These are phyloP conservation scores for Alloteropsis semialata DNA, from an alignment of 176 grass and related monocot genomes.

Conservation along the genomic window DNA sequence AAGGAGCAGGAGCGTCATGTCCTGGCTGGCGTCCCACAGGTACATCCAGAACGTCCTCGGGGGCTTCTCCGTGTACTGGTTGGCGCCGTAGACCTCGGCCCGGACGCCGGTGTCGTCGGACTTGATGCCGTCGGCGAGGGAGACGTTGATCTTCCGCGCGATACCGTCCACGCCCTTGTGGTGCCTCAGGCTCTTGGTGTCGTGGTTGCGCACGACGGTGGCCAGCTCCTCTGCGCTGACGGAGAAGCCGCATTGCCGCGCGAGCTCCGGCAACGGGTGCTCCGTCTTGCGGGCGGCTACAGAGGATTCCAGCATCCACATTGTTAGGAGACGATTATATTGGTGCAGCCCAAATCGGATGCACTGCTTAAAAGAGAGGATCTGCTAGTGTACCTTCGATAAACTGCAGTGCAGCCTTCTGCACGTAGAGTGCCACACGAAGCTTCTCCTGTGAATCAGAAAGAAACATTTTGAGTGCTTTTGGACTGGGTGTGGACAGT, in stretches of 20 bases:
- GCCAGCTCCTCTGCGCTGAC: conserved; percentile 79
- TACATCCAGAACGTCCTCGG: conserved; percentile 84
- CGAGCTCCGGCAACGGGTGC: conserved; percentile 64
- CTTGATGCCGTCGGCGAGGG: conserved; percentile 53
- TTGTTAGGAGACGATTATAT: conserved; percentile 17
- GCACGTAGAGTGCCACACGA: conserved; percentile 77
- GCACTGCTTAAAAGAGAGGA: not conserved
- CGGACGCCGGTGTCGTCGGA: conserved; percentile 55
- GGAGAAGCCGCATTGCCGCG: conserved; percentile 61
- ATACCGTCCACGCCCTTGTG: conserved; percentile 68
- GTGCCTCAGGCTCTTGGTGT: conserved; percentile 55
- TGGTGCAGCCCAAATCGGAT: not conserved
- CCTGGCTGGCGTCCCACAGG: conserved; percentile 91
- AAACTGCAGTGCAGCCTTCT: conserved; percentile 89
- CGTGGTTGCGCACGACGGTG: conserved; percentile 62
- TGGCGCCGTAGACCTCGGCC: conserved; percentile 63
- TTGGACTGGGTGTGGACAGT: not conserved
- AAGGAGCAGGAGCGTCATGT: conserved; percentile 83
- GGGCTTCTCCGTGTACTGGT: conserved; percentile 78
- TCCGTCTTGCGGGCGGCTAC: conserved; percentile 57
- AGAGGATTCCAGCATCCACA: not conserved
- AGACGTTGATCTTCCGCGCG: conserved; percentile 63
- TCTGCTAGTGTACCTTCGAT: conserved; percentile 59
- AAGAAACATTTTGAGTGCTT: conserved; percentile 12
- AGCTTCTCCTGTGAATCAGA: conserved; percentile 71